phyloP scores from a whole-genome alignment of 2,329 filamentous ascomycete species.

The Colletotrichum noveboracense region DNA sequence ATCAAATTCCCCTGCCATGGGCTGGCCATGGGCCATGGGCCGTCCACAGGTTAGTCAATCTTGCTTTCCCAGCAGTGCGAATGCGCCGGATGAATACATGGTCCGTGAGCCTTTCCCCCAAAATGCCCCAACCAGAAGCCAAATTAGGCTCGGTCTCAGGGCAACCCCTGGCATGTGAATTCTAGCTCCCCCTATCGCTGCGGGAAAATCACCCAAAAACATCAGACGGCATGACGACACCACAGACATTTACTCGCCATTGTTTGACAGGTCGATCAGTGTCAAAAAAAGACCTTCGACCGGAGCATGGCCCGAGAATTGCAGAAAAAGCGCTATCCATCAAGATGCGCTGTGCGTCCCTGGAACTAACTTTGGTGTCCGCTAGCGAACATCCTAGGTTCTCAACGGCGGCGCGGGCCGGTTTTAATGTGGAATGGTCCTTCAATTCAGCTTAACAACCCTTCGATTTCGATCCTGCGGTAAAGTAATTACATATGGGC shows the following conservation, averaged over 20 bases:
- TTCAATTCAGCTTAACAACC: background rate
- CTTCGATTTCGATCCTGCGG: background rate
- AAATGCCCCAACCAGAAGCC: background rate
- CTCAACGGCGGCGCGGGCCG: slow-evolving; percentile 15
- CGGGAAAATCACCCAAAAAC: background rate
- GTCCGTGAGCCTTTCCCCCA: background rate
- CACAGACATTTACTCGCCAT: background rate
- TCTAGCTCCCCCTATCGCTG: background rate
- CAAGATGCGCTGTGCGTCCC: background rate
- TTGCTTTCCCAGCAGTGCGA: slow-evolving; percentile 13
- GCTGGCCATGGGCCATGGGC: background rate
- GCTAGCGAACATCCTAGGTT: background rate
- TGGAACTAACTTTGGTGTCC: background rate
- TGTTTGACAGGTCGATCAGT: background rate
- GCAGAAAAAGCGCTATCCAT: background rate
- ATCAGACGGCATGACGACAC: slow-evolving; percentile 19
- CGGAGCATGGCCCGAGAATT: background rate
- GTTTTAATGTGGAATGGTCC: background rate
- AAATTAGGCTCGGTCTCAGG: slow-evolving; percentile 10
- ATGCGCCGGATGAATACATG: slow-evolving; percentile 21
- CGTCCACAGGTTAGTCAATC: background rate
- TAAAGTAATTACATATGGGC: background rate
- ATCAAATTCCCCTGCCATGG: slow-evolving; percentile 19
- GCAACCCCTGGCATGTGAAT: slow-evolving; percentile 21
- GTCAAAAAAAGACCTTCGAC: background rate